Conservation (phyloP, 139 green algal genomes). For the Desmodesmus armatus region DNA sequence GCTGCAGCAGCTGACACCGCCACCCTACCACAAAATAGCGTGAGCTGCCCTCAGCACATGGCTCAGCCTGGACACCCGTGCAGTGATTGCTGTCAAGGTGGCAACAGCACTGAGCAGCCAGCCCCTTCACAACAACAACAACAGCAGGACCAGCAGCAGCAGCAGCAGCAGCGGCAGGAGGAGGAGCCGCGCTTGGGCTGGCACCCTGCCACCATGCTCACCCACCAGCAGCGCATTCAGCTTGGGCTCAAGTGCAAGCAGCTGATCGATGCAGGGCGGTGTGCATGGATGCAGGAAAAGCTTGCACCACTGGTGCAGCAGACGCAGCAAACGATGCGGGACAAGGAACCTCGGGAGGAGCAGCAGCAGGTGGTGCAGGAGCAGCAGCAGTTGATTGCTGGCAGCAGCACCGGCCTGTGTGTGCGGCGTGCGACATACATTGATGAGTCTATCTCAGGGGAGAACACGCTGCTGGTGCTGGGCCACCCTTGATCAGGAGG, state of each 20-base stretch:
- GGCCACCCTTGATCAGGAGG: too few relatives aligned
- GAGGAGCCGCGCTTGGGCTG: neutral
- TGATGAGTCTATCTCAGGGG: conserved; percentile 8
- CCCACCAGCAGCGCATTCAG: neutral
- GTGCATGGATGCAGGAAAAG: neutral
- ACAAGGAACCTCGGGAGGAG: neutral
- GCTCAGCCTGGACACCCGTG: too few relatives aligned
- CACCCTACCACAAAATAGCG: too few relatives aligned
- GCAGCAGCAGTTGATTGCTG: neutral
- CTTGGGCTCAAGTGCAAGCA: conserved; percentile 42
- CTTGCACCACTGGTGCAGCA: conserved; percentile 1
- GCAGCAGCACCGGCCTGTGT: neutral
- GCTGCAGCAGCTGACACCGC: neutral
- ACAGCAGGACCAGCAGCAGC: neutral
- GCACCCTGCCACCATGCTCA: neutral
- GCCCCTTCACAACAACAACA: neutral
- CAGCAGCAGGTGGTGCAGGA: neutral
- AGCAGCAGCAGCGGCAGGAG: neutral
- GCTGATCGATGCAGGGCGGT: conserved; percentile 17
- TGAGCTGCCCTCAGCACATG: too few relatives aligned
- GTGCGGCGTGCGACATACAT: conserved; percentile 6
- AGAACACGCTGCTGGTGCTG: conserved; percentile 33
- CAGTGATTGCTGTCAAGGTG: too few relatives aligned
- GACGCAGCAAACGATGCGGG: neutral
- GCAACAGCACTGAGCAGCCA: too few relatives aligned